These are phyloP conservation scores for Chrysanthemum lavandulifolium DNA, from an alignment of 129 eudicot genomes.

Conservation along the genomic window DNA sequence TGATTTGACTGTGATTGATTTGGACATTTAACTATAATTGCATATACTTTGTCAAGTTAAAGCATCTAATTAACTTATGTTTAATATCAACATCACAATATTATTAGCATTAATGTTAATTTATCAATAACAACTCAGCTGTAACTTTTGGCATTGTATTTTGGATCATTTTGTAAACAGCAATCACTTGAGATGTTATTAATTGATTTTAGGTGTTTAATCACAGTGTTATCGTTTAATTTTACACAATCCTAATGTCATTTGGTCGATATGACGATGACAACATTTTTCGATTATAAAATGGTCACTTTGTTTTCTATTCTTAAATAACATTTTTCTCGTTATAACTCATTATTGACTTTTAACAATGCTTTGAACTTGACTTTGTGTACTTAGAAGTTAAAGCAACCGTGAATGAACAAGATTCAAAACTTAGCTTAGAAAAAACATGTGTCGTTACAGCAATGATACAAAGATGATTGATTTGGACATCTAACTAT, in stretches of 20 bases:
- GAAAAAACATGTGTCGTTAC: neutral
- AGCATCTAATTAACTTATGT: slow-evolving; percentile 8
- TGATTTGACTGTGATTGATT: slow-evolving; percentile 23
- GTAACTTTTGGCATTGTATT: too few species aligned
- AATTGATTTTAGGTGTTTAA: too few species aligned
- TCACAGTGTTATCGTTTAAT: too few species aligned
- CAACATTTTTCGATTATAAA: too few species aligned
- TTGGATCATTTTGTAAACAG: too few species aligned
- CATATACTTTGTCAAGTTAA: slow-evolving; percentile 12
- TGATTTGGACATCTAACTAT: slow-evolving; percentile 36
- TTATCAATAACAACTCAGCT: too few species aligned
- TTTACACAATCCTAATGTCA: too few species aligned
- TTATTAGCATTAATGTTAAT: neutral
- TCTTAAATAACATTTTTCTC: neutral
- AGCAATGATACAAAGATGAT: slow-evolving; percentile 19
- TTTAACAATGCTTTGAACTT: neutral
- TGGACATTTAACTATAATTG: slow-evolving; percentile 25
- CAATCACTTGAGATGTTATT: too few species aligned
- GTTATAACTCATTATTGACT: neutral
- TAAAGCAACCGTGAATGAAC: slow-evolving; percentile 20
- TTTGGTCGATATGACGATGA: too few species aligned
- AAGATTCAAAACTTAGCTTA: slow-evolving; percentile 24
- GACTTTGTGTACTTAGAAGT: slow-evolving; percentile 9
- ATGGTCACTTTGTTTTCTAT: neutral
- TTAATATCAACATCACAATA: neutral